These are phyloP conservation scores for Nematocida ironsii DNA, from an alignment of 371 early-diverging fungal genomes.

Conservation along the genomic window DNA sequence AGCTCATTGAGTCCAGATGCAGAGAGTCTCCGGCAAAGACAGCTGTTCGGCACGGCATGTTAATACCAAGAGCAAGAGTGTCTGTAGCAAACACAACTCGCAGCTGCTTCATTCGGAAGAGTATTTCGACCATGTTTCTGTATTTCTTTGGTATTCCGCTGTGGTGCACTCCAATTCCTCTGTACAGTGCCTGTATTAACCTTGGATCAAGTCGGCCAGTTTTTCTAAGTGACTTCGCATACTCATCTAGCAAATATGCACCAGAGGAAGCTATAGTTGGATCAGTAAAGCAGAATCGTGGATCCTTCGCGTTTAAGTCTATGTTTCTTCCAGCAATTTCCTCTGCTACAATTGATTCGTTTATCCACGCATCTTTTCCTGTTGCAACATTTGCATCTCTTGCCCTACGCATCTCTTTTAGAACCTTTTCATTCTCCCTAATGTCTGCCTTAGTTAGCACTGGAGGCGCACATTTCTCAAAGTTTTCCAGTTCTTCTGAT, in stretches of 20 bases:
- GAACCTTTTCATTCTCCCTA: constrained; percentile 62
- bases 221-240: constrained; percentile 62
- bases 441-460: constrained; percentile 53
- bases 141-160: constrained; percentile 71
- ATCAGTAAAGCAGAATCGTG: constrained; percentile 65
- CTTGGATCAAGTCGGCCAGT: constrained; percentile 42
- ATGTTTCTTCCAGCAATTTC: constrained; percentile 49
- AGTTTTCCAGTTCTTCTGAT: constrained; percentile 60
- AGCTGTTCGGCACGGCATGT: constrained; percentile 73
- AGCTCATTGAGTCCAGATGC: constrained; percentile 71
- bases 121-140: constrained; percentile 71
- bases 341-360: constrained; percentile 63
- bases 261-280: constrained; percentile 62
- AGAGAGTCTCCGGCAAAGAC: constrained; percentile 72
- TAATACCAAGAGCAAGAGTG: constrained; percentile 73
- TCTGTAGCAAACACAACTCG: constrained; percentile 72
- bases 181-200: constrained; percentile 67
- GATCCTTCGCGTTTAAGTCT: constrained; percentile 62
- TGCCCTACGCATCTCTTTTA: constrained; percentile 66
- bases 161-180: constrained; percentile 74
- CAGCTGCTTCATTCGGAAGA: constrained; percentile 72
- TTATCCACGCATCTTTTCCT: constrained; percentile 67
- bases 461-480: constrained; percentile 58
- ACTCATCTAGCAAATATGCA: constrained; percentile 68
- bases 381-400: constrained; percentile 61